These are phyloP conservation scores for Cryptomeria japonica DNA, from an alignment of 75 land plant genomes.

Conservation along the genomic window DNA sequence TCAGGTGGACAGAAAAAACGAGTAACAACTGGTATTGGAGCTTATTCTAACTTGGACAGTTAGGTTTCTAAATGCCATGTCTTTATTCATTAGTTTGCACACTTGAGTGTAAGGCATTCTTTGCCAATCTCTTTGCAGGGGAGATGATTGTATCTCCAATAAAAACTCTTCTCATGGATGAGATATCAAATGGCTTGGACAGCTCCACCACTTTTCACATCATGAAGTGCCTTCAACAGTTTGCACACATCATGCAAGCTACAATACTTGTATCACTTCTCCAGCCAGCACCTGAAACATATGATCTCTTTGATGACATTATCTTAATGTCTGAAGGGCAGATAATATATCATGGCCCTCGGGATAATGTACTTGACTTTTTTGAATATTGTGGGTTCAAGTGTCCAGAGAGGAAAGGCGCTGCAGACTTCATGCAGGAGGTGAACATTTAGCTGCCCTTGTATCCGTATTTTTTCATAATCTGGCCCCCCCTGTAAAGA, in stretches of 20 bases:
- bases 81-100: not conserved
- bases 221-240: conserved; percentile 59
- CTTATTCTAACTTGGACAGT: not conserved
- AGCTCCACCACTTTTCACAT: conserved; percentile 88
- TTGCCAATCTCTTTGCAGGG: not conserved
- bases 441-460: conserved; percentile 21
- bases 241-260: conserved; percentile 63
- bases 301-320: conserved; percentile 78
- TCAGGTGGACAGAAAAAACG: conserved; percentile 39
- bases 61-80: not conserved
- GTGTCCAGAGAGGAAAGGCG: conserved; percentile 78
- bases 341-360: conserved; percentile 77
- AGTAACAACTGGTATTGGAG: conserved; percentile 28
- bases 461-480: no score
- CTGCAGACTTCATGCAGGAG: conserved; percentile 87
- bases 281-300: conserved; percentile 89
- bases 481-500: not conserved
- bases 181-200: conserved; percentile 85
- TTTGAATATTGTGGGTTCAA: conserved; percentile 67
- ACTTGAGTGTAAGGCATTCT: not conserved
- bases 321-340: conserved; percentile 79
- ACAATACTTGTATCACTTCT: conserved; percentile 75
- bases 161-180: conserved; percentile 84
- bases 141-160: conserved; percentile 89
- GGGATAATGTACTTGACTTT: conserved; percentile 38